These are phyloP conservation scores for Cutaneotrichosporon sp. DNA, from an alignment of 1,284 basidiomycete species.

Conservation along the genomic window DNA sequence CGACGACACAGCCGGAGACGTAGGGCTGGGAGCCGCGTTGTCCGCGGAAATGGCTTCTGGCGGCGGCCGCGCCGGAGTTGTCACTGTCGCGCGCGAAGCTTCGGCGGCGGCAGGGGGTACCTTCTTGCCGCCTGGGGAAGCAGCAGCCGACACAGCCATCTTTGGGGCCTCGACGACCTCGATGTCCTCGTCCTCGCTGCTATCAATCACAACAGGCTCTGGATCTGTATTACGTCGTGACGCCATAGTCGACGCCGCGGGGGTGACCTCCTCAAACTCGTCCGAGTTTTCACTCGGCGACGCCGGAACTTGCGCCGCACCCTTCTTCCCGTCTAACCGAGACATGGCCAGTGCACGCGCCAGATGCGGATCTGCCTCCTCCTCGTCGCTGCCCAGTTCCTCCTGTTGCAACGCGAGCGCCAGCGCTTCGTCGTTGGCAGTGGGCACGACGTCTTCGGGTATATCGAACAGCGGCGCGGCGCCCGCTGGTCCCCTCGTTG, in stretches of 20 bases:
- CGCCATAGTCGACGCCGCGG: constrained; percentile 16
- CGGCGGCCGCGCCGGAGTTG: too few species aligned
- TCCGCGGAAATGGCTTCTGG: too few species aligned
- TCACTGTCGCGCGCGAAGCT: too few species aligned
- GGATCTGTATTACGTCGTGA: constrained; percentile 9
- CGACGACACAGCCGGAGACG: too few species aligned
- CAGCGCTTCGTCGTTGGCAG: constrained; percentile 43
- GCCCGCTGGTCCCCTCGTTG: constrained; percentile 4
- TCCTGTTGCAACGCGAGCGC: constrained; percentile 45
- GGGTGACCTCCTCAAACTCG: constrained; percentile 34
- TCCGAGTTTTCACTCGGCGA: constrained; percentile 14
- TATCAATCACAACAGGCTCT: constrained; percentile 2
- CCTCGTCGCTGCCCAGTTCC: constrained; percentile 43
- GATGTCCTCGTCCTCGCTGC: constrained; percentile 13
- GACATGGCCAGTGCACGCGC: constrained; percentile 31
- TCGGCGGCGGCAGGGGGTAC: too few species aligned
- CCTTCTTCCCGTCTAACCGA: constrained; percentile 6
- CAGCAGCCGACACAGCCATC: not conserved
- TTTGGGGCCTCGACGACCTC: not conserved
- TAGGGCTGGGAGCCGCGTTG: too few species aligned
- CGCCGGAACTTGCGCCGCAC: not conserved
- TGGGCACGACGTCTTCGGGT: constrained; percentile 51
- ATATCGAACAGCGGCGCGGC: constrained; percentile 56
- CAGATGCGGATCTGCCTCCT: constrained; percentile 34
- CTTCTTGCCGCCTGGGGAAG: too few species aligned